phyloP scores from a whole-genome alignment of 768 basidiomycete genomes.

The Boletus edulis region DNA sequence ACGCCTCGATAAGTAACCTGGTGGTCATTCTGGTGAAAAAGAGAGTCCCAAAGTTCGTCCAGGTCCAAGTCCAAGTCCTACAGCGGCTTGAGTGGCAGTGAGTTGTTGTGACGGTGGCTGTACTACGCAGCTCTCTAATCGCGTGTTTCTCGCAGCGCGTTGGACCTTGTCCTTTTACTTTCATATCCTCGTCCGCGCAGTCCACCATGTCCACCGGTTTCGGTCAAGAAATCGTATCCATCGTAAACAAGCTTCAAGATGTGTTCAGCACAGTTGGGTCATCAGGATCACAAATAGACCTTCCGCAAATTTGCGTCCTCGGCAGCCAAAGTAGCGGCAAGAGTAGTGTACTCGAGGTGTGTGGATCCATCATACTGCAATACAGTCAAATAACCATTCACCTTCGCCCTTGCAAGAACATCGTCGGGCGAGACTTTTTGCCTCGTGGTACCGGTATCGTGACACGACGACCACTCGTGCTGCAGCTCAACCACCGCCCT shows the following conservation, averaged over 20 bases:
- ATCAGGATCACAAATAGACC: constrained; percentile 75
- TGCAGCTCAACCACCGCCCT: constrained; percentile 92
- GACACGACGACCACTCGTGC: constrained; percentile 91
- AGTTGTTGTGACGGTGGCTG: constrained; percentile 22
- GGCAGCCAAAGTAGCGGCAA: constrained; percentile 93
- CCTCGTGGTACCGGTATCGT: constrained; percentile 99
- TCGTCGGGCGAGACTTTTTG: constrained; percentile 96
- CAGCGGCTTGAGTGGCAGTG: background rate
- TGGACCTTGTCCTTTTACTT: constrained; percentile 10
- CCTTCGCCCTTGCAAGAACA: constrained; percentile 58
- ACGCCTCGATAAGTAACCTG: background rate
- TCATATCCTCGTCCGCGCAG: constrained; percentile 13
- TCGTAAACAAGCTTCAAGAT: constrained; percentile 89
- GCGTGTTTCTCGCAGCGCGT: constrained; percentile 22
- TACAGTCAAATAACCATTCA: constrained; percentile 5
- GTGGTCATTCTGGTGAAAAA: background rate
- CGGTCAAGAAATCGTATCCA: constrained; percentile 76
- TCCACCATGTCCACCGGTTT: constrained; percentile 54
- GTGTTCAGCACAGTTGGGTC: constrained; percentile 85
- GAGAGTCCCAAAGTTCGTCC: too few species aligned
- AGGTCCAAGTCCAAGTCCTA: background rate
- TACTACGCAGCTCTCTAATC: constrained; percentile 16
- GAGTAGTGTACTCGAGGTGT: constrained; percentile 88
- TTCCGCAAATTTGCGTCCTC: constrained; percentile 89
- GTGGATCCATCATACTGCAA: constrained; percentile 15